phyloP scores from a whole-genome alignment of 1,284 basidiomycete species.

The Butyriboletus appendiculatus region DNA sequence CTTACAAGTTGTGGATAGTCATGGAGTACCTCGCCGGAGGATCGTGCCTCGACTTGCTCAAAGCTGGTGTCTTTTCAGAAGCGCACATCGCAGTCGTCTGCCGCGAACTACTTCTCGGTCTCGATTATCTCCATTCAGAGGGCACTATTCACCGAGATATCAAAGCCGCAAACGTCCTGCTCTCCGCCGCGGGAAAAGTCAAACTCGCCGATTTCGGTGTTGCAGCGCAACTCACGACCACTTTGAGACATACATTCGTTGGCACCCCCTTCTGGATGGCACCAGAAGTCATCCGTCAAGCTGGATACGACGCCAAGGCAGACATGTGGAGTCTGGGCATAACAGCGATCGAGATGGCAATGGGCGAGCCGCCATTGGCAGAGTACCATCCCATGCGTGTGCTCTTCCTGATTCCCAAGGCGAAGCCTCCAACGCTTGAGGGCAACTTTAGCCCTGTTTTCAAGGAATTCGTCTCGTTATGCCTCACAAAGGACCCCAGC shows the following conservation, averaged over 20 bases:
- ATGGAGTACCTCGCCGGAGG: constrained; percentile 99
- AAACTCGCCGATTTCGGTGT: constrained; percentile 98
- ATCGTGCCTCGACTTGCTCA: constrained; percentile 95
- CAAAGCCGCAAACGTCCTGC: constrained; percentile 95
- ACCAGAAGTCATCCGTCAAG: constrained; percentile 95
- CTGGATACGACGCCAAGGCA: constrained; percentile 94
- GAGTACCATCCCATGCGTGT: constrained; percentile 97
- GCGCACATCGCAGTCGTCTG: constrained; percentile 93
- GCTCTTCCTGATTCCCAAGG: constrained; percentile 94
- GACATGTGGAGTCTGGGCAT: constrained; percentile 98
- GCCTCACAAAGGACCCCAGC: constrained; percentile 91
- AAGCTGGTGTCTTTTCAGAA: constrained; percentile 89
- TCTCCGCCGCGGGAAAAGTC: constrained; percentile 89
- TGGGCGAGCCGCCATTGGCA: constrained; percentile 90
- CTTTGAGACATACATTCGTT: constrained; percentile 91
- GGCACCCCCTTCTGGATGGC: constrained; percentile 99
- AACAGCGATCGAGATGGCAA: constrained; percentile 95
- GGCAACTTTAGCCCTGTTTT: constrained; percentile 84
- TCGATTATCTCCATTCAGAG: constrained; percentile 93
- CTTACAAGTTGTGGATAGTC: constrained; percentile 98
- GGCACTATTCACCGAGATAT: constrained; percentile 98
- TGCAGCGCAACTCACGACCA: constrained; percentile 88
- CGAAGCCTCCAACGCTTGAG: constrained; percentile 90
- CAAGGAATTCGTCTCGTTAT: constrained; percentile 90
- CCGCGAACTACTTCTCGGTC: constrained; percentile 90